phyloP scores from a whole-genome alignment of 805 yeast genomes.

The Sugiyamaella valdiviana region DNA sequence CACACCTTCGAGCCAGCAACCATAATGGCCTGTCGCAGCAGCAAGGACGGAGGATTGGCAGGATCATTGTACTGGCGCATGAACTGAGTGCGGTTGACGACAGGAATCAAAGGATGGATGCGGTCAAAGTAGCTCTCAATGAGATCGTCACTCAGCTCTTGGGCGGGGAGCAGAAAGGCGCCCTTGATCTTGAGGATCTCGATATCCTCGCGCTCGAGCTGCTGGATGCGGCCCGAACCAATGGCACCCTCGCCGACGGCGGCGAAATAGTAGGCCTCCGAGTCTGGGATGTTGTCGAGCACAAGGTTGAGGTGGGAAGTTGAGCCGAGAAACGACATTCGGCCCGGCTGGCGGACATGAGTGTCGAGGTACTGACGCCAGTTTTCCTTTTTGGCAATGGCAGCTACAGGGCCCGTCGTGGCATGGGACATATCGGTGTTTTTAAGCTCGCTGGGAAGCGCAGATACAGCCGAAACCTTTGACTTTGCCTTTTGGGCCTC shows the following conservation, averaged over 20 bases:
- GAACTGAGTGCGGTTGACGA: conserved; percentile 57
- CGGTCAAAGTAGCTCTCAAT: conserved; percentile 56
- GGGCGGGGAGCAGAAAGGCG: conserved; percentile 62
- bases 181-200: conserved; percentile 60
- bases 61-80: conserved; percentile 51
- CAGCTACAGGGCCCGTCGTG: background rate
- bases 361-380: conserved; percentile 34
- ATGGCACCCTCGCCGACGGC: conserved; percentile 17
- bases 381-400: conserved; percentile 12
- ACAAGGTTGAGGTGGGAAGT: conserved; percentile 45
- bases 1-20: conserved; percentile 63
- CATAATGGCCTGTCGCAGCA: conserved; percentile 62
- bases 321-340: conserved; percentile 47
- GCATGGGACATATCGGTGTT: background rate
- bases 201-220: conserved; percentile 53
- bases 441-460: conserved; percentile 2
- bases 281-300: conserved; percentile 39
- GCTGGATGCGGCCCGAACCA: conserved; percentile 24
- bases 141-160: conserved; percentile 52
- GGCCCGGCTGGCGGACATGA: conserved; percentile 29
- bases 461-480: conserved; percentile 6
- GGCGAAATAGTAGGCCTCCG: conserved; percentile 40
- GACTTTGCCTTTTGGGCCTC: conserved; percentile 5
- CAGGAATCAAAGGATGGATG: conserved; percentile 65
- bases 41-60: conserved; percentile 52